Conservation (phyloP, 345 rosid genomes). For the Turnera subulata region DNA sequence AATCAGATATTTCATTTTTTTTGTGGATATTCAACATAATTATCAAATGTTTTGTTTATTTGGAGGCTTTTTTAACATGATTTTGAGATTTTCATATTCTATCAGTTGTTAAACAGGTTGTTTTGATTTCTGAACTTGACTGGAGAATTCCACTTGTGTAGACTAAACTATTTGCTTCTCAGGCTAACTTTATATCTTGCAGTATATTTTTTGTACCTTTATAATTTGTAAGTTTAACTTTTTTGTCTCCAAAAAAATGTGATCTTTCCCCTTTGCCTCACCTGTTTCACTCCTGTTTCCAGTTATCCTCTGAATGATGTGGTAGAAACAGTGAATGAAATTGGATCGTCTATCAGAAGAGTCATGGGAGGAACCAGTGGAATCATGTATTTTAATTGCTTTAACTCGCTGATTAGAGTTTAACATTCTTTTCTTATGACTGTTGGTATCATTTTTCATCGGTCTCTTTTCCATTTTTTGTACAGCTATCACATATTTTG, state of each 20-base stretch:
- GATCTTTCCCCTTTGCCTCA: constrained; percentile 1
- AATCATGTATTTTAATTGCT: constrained; percentile 50
- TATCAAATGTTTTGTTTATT: not conserved
- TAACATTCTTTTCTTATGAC: constrained; percentile 8
- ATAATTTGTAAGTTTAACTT: not conserved
- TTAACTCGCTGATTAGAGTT: constrained; percentile 7
- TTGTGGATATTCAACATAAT: constrained; percentile 3
- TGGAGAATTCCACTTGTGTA: too few species aligned
- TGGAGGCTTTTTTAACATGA: not conserved
- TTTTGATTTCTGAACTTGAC: not conserved
- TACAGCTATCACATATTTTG: constrained; percentile 73
- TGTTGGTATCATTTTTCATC: not conserved
- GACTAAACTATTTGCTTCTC: not conserved
- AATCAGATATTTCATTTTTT: not conserved
- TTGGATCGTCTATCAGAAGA: constrained; percentile 75
- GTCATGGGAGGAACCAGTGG: constrained; percentile 99
- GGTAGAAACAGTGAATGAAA: constrained; percentile 83
- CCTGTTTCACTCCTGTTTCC: constrained; percentile 22
- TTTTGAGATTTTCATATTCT: constrained; percentile 1
- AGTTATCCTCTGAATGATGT: constrained; percentile 95
- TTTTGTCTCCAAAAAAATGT: not conserved
- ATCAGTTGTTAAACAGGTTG: not conserved
- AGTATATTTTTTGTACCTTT: not conserved
- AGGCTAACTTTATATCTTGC: not conserved
- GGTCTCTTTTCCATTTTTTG: constrained; percentile 14